Evolutionary conservation across 2,329 filamentous ascomycete species (phyloP).

Genomic region (Colletotrichum nymphaeae): DNA sequence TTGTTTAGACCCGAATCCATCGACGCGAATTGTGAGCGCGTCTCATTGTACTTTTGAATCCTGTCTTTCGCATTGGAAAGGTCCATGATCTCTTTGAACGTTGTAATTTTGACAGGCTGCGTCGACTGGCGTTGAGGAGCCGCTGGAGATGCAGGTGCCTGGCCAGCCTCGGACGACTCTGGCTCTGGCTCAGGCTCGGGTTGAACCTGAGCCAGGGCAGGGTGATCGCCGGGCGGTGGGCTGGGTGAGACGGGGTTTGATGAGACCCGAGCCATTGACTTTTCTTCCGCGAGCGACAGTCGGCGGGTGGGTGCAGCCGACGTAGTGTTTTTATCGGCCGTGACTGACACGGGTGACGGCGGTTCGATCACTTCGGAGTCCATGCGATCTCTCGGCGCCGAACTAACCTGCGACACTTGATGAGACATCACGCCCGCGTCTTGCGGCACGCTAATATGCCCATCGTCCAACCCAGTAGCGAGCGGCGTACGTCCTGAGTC

Average conservation of each 20-base stretch:
- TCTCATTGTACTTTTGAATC: slow-evolving; percentile 79
- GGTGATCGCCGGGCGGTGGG: slow-evolving; percentile 53
- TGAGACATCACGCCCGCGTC: slow-evolving; percentile 41
- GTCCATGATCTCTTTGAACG: slow-evolving; percentile 82
- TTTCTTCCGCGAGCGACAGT: slow-evolving; percentile 59
- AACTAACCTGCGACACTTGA: slow-evolving; percentile 51
- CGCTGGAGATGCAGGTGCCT: slow-evolving; percentile 35
- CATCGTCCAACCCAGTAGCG: slow-evolving; percentile 6
- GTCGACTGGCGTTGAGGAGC: slow-evolving; percentile 35
- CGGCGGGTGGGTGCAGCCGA: slow-evolving; percentile 41
- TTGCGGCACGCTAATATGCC: slow-evolving; percentile 4
- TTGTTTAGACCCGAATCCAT: slow-evolving; percentile 80
- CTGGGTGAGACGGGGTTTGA: slow-evolving; percentile 49
- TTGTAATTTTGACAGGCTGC: slow-evolving; percentile 55
- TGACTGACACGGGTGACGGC: slow-evolving; percentile 56
- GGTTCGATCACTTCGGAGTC: slow-evolving; percentile 47
- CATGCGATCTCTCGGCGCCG: slow-evolving; percentile 42
- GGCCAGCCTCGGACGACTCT: slow-evolving; percentile 1
- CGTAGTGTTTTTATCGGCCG: slow-evolving; percentile 44
- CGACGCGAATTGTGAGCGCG: slow-evolving; percentile 75
- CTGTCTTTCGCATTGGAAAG: slow-evolving; percentile 75
- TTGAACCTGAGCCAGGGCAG: slow-evolving; percentile 39
- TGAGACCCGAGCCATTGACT: slow-evolving; percentile 48
- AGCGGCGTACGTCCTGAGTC: background rate
- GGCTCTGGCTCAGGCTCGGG: background rate